phyloP scores from a whole-genome alignment of 1,284 basidiomycete species.

The Rhodotorula sp. region DNA sequence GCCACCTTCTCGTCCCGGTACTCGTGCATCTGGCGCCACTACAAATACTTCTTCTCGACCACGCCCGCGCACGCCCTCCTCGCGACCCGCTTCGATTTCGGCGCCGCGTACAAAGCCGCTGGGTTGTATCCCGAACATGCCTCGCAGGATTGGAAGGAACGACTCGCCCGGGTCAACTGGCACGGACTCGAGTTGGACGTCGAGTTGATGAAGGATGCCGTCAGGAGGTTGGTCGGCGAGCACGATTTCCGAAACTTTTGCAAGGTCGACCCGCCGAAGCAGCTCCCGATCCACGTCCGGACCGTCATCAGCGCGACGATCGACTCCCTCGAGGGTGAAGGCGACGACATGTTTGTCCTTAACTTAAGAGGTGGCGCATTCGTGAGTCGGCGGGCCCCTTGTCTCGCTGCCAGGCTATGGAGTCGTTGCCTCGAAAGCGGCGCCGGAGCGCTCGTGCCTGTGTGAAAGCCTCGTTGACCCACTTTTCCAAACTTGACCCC shows the following conservation, averaged over 20 bases:
- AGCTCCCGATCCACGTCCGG: constrained; percentile 75
- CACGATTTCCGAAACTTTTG: constrained; percentile 97
- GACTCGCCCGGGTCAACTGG: constrained; percentile 46
- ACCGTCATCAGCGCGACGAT: constrained; percentile 67
- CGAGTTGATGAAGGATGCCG: constrained; percentile 72
- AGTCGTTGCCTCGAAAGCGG: neutral
- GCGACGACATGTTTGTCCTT: constrained; percentile 37
- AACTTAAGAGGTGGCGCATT: constrained; percentile 40
- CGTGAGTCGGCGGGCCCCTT: constrained; percentile 43
- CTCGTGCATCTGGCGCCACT: constrained; percentile 82
- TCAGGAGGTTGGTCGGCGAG: constrained; percentile 70
- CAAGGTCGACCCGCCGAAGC: constrained; percentile 91
- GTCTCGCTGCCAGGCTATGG: constrained; percentile 17
- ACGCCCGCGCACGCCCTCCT: constrained; percentile 21
- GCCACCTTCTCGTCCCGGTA: constrained; percentile 81
- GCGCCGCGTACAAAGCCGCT: constrained; percentile 25
- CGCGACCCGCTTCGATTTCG: constrained; percentile 32
- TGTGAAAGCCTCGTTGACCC: neutral
- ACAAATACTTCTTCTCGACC: constrained; percentile 89
- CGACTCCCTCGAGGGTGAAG: constrained; percentile 44
- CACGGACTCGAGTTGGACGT: constrained; percentile 62
- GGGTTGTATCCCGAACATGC: constrained; percentile 14
- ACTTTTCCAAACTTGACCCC: no score
- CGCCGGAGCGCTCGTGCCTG: neutral
- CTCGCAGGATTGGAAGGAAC: constrained; percentile 22